Base-by-base conservation (phyloP, 1,139 yeast genomes). In the Suzukiozyma palmioleophila region DNA sequence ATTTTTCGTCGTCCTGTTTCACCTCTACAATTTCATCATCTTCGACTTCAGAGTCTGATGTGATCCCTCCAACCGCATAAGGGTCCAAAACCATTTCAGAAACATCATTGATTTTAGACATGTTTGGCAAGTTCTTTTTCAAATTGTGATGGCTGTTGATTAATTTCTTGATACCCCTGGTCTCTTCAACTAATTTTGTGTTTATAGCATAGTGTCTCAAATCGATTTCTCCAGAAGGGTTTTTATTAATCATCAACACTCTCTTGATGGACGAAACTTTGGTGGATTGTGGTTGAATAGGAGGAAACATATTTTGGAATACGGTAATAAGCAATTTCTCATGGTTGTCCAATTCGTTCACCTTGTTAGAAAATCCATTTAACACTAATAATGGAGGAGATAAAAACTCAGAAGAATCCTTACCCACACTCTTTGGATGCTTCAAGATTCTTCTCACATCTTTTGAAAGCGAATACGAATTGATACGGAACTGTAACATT, bases 231-330 rank as follows among this genome's bases (percentile, higher is more conserved):
- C 84, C 88, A 2, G 88, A 80, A 25, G 75, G 73, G 52, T 83
- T 83, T 54, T 82, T 85, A 58, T 84, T 83, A 44, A 94, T 67
- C 77, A 94, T 75, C 53, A 94, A 68, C 8, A 94, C 97, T 52
- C 99, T 74, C 54, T 81, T 83, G 45, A 94, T 90, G 1, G 84
- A 69, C 32, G 73, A 67, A 25, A 92, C 83, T 48, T 79, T 81
- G 26, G 95, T 87, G 45, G 69, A 66, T 46, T 84, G 84, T 16
- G 96, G 96, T 43, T 83, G 80, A 51, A 94, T 83, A 15, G 98
- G 89, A 5, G 99, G 99, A 59, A 92, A 89, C 79, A 92, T 80
- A 64, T 89, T 89, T 61, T 92, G 98, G 65, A 94, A 88, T 68
- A 90, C 82, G 2, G 97, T 87, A 26, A 95, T 80, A 48, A 90